phyloP scores from a whole-genome alignment of 352 stramenopile genomes.

The Phytophthora brassicae region DNA sequence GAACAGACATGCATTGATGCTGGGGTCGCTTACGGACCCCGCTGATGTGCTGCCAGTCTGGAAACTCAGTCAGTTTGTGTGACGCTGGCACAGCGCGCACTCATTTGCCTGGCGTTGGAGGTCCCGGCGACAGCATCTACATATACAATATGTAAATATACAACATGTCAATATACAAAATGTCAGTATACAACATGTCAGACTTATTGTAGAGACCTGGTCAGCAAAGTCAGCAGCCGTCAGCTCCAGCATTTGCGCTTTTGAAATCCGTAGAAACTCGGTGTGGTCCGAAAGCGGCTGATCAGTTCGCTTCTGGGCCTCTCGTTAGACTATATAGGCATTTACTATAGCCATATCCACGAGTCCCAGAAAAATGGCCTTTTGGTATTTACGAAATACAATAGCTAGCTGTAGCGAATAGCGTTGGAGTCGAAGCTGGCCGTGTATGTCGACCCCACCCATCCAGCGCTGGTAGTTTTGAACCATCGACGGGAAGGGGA shows the following conservation, averaged over 20 bases:
- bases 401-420: no score
- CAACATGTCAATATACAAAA: no score
- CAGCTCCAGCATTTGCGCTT: no score
- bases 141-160: background rate
- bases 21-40: slow-evolving; percentile 4
- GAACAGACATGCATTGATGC: slow-evolving; percentile 5
- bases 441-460: no score
- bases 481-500: background rate
- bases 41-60: background rate
- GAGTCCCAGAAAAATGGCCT: background rate
- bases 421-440: no score
- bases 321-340: background rate
- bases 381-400: no score
- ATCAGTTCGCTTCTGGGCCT: background rate
- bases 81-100: background rate
- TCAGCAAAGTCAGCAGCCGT: no score
- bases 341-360: background rate
- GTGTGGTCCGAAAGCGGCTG: background rate
- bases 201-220: no score
- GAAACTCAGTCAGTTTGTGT: slow-evolving; percentile 4
- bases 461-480: background rate
- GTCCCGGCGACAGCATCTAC: background rate
- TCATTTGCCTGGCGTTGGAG: background rate
- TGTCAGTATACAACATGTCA: no score
- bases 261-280: no score